Percentiles rank a stretch among this genome's conserved stretches.
These are phyloP conservation scores for Puccinia polysora DNA, from an alignment of 1,284 basidiomycete genomes.

Conservation along the genomic window DNA sequence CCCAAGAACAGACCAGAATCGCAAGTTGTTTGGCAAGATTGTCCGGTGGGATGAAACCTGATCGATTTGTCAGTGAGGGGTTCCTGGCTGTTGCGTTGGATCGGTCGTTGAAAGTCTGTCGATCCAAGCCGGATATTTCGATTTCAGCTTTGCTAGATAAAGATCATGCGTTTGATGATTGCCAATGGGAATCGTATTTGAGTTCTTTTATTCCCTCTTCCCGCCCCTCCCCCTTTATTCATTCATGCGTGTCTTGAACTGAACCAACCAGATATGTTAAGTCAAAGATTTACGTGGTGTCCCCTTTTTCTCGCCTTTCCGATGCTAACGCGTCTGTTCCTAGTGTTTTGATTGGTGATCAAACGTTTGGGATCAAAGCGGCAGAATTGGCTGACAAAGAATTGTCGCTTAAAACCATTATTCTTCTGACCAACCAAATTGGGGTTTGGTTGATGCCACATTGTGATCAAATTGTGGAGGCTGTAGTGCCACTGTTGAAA, in stretches of 20 bases:
- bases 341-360: conserved; percentile 38
- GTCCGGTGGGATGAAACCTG: conserved; percentile 23
- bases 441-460: conserved; percentile 27
- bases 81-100: conserved; percentile 5
- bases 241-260: conserved; percentile 2
- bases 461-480: conserved; percentile 32
- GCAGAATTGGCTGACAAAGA: conserved; percentile 30
- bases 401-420: conserved; percentile 8
- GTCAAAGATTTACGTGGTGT: no score
- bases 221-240: not conserved
- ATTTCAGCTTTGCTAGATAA: conserved; percentile 23
- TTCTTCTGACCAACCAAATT: conserved; percentile 20
- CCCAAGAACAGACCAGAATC: conserved; percentile 14
- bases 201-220: not conserved
- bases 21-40: conserved; percentile 18
- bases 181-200: conserved; percentile 35
- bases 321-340: no score
- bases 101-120: conserved; percentile 15
- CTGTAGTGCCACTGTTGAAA: conserved; percentile 37
- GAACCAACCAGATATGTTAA: no score
- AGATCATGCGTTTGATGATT: conserved; percentile 34
- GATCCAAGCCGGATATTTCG: conserved; percentile 28
- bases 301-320: no score
- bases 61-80: conserved; percentile 21
- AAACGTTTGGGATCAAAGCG: conserved; percentile 36